Conservation (phyloP, 83 land plant species). For the Picea abies region DNA sequence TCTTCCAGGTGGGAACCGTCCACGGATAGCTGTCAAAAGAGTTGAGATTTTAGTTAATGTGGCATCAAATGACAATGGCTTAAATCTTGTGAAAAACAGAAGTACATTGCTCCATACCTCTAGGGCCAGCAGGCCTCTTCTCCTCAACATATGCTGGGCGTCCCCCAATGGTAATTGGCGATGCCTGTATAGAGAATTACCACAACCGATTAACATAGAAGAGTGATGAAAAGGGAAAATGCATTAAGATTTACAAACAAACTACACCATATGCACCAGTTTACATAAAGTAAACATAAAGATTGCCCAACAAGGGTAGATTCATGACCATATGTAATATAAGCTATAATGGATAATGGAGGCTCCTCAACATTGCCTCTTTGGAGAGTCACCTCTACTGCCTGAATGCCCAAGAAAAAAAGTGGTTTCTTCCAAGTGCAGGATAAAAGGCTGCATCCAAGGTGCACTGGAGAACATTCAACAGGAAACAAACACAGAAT, state of each 20-base stretch:
- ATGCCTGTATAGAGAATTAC: conserved; percentile 39
- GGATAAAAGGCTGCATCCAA: too few relatives aligned
- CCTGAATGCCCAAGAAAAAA: too few relatives aligned
- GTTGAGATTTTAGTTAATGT: neutral
- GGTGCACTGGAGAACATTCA: too few relatives aligned
- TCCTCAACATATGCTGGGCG: conserved; percentile 62
- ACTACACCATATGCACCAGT: neutral
- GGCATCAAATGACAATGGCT: neutral
- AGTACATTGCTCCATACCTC: conserved; percentile 39
- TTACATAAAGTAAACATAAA: neutral
- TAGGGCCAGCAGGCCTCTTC: conserved; percentile 49
- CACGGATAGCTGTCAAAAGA: conserved; percentile 25
- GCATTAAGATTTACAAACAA: neutral
- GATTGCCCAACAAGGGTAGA: neutral
- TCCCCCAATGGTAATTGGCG: conserved; percentile 53
- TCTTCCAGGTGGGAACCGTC: conserved; percentile 38
- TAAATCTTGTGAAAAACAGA: neutral
- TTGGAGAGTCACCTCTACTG: too few relatives aligned
- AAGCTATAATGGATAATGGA: too few relatives aligned
- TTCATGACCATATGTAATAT: too few relatives aligned
- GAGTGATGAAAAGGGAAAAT: neutral
- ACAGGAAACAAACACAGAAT: too few relatives aligned
- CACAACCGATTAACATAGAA: neutral
- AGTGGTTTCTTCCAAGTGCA: too few relatives aligned
- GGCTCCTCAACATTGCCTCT: too few relatives aligned